phyloP scores from a whole-genome alignment of 495 filamentous ascomycete genomes.

The Podospora pseudocomata region DNA sequence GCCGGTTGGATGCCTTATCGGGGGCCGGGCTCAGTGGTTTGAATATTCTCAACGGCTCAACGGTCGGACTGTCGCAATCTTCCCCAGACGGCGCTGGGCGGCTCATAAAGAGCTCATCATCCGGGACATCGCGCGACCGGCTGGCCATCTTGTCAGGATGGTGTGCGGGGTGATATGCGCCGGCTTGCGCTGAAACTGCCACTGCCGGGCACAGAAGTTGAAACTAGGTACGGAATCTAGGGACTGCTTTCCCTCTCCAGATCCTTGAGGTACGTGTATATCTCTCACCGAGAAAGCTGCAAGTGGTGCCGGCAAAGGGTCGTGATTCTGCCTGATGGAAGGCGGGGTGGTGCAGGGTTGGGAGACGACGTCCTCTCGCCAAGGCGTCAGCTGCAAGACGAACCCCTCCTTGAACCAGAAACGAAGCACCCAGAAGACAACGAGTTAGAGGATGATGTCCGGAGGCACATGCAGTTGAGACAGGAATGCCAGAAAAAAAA shows the following conservation, averaged over 20 bases:
- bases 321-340: slow-evolving; percentile 4
- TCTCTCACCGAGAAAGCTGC: background rate
- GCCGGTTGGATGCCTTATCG: slow-evolving; percentile 43
- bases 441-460: background rate
- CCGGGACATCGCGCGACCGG: slow-evolving; percentile 51
- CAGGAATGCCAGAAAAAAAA: slow-evolving; percentile 14
- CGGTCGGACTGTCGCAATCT: slow-evolving; percentile 63
- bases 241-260: background rate
- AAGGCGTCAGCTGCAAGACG: slow-evolving; percentile 1
- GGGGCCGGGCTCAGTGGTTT: slow-evolving; percentile 59
- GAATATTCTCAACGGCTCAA: slow-evolving; percentile 83
- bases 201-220: background rate
- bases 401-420: slow-evolving; percentile 2
- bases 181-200: background rate
- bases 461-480: slow-evolving; percentile 12
- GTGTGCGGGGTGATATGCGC: slow-evolving; percentile 10
- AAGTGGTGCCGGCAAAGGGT: background rate
- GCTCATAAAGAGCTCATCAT: slow-evolving; percentile 76
- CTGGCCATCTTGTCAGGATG: slow-evolving; percentile 38
- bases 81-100: slow-evolving; percentile 43
- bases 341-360: background rate
- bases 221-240: background rate
- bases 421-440: slow-evolving; percentile 7
- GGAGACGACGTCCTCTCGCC: slow-evolving; percentile 1
- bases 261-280: background rate